A percentile compares a stretch with the other conserved stretches of the same genome.
These are phyloP conservation scores for Plantago elongata DNA, from an alignment of 257 asterid genomes.

Conservation along the genomic window DNA sequence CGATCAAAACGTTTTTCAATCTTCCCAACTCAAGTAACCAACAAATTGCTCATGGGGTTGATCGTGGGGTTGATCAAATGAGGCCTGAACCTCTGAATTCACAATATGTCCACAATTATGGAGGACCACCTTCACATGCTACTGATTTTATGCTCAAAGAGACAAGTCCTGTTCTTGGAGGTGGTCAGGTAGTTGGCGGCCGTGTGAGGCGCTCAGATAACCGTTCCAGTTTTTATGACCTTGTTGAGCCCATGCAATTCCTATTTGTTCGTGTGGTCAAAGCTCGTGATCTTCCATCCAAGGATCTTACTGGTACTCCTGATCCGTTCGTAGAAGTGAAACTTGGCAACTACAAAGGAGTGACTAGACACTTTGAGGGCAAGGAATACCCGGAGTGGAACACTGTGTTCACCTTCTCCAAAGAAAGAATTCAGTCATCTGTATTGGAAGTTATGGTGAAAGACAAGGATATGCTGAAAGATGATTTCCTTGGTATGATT, in stretches of 20 bases:
- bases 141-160: constrained; percentile 65
- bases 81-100: constrained; percentile 48
- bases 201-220: constrained; percentile 51
- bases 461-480: constrained; percentile 73
- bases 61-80: constrained; percentile 41
- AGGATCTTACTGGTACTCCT: constrained; percentile 61
- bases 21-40: constrained; percentile 42
- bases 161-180: constrained; percentile 86
- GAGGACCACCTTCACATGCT: constrained; percentile 48
- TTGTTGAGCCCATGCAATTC: constrained; percentile 92
- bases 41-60: constrained; percentile 30
- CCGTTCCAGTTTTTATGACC: constrained; percentile 64
- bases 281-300: constrained; percentile 75
- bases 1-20: constrained; percentile 41
- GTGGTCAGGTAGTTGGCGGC: constrained; percentile 75
- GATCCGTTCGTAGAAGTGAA: constrained; percentile 88
- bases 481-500: constrained; percentile 68
- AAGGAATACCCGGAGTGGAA: constrained; percentile 79
- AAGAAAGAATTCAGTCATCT: constrained; percentile 74
- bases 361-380: constrained; percentile 71
- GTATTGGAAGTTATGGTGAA: constrained; percentile 59
- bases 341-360: constrained; percentile 87
- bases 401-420: constrained; percentile 69
- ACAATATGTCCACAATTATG: constrained; percentile 34
- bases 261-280: constrained; percentile 79